A percentile compares a stretch with the other conserved stretches of the same genome.
Conservation (phyloP, 2,329 filamentous ascomycete genomes). For the Aaosphaeria arxii region DNA sequence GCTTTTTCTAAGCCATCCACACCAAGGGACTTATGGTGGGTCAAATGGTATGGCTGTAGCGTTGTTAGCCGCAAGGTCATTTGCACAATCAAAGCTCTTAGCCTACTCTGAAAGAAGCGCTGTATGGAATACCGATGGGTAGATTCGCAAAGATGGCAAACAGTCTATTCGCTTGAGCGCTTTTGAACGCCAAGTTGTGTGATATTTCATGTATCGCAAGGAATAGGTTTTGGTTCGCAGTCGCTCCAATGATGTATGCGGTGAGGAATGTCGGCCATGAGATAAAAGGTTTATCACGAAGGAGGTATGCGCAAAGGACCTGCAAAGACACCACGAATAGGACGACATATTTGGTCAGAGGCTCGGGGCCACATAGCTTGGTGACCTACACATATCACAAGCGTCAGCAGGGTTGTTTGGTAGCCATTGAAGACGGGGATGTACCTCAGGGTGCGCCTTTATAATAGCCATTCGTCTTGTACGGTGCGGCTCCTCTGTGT, state of each 20-base stretch:
- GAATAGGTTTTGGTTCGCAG: constrained; percentile 97
- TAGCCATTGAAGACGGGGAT: not conserved
- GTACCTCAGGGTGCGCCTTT: constrained; percentile 92
- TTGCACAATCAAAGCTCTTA: not conserved
- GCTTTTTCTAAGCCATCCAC: constrained; percentile 84
- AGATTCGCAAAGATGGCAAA: constrained; percentile 93
- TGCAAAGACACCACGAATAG: constrained; percentile 79
- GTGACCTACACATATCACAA: constrained; percentile 62
- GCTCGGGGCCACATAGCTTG: constrained; percentile 94
- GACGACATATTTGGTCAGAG: constrained; percentile 92
- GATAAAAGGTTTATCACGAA: constrained; percentile 76
- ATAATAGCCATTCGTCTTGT: constrained; percentile 91
- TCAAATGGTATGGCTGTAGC: constrained; percentile 87
- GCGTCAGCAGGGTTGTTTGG: not conserved
- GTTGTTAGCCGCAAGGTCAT: constrained; percentile 12
- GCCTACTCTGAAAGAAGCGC: constrained; percentile 81
- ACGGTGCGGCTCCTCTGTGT: constrained; percentile 95
- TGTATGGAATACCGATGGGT: constrained; percentile 93
- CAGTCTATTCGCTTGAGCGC: constrained; percentile 73
- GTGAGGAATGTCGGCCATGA: constrained; percentile 82
- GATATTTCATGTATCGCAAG: constrained; percentile 98
- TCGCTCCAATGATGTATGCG: constrained; percentile 89
- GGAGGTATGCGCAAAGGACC: constrained; percentile 70
- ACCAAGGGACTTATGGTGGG: constrained; percentile 97
- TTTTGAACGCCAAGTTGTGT: constrained; percentile 92